Evolutionary conservation across 805 yeast species (phyloP).

Genomic region (Saccharomycopsis babjevae): DNA sequence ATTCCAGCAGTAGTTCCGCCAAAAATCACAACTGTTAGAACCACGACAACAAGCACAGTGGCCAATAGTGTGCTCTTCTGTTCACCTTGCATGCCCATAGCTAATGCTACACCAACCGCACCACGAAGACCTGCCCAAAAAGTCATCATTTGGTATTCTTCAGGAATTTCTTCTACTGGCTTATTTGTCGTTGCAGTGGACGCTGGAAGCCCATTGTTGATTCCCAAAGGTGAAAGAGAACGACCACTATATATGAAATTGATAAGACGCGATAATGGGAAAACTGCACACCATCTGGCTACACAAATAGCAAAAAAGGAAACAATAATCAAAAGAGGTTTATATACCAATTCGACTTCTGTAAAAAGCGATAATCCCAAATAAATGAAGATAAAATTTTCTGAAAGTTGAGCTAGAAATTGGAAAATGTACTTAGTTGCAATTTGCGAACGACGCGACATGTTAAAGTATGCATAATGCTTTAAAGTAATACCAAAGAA

Average conservation of each 20-base stretch:
- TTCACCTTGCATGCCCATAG: conserved; percentile 95
- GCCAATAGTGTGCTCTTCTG: conserved; percentile 81
- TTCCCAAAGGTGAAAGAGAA: conserved; percentile 33
- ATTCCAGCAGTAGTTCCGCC: conserved; percentile 99
- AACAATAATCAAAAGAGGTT: conserved; percentile 84
- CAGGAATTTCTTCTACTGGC: conserved; percentile 79
- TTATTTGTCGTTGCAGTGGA: conserved; percentile 1
- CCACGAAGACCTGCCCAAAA: conserved; percentile 99
- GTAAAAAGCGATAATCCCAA: conserved; percentile 91
- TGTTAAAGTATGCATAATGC: conserved; percentile 93
- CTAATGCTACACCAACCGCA: conserved; percentile 98
- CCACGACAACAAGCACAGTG: conserved; percentile 93
- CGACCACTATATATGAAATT: conserved; percentile 67
- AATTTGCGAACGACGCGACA: conserved; percentile 94
- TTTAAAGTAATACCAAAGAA: conserved; percentile 96
- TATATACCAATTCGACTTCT: conserved; percentile 89
- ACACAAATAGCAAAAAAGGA: conserved; percentile 85
- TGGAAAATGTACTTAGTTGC: conserved; percentile 94
- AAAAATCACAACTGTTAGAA: conserved; percentile 85
- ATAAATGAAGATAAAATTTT: conserved; percentile 92
- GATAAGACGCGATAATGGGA: conserved; percentile 79
- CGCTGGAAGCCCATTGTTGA: conserved; percentile 16
- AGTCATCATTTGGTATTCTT: conserved; percentile 95
- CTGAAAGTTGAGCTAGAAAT: conserved; percentile 86
- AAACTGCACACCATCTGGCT: conserved; percentile 95